These are phyloP conservation scores for Didymella sp. DNA, from an alignment of 2,329 filamentous ascomycete species.

Conservation along the genomic window DNA sequence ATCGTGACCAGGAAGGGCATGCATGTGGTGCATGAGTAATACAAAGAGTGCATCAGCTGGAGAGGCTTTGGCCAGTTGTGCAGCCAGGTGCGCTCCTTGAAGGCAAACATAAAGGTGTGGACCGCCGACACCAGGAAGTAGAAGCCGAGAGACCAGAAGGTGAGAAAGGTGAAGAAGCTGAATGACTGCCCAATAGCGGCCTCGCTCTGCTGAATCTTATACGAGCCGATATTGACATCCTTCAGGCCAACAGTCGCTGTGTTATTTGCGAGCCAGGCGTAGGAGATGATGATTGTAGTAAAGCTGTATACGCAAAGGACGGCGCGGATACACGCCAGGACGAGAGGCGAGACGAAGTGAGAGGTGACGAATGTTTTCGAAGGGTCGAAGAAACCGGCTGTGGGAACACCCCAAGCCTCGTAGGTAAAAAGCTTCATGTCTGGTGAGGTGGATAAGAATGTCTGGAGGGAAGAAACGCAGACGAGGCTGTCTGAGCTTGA, in stretches of 20 bases:
- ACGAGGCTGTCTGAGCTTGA: not conserved
- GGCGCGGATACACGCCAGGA: conserved; percentile 65
- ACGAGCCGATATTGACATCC: conserved; percentile 44
- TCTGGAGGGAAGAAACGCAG: not conserved
- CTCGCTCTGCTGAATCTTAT: conserved; percentile 67
- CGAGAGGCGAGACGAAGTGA: conserved; percentile 72
- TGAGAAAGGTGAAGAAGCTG: conserved; percentile 80
- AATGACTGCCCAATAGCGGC: conserved; percentile 66
- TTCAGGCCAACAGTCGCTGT: conserved; percentile 30
- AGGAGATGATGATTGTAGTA: conserved; percentile 69
- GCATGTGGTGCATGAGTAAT: conserved; percentile 48
- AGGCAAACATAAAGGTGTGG: conserved; percentile 70
- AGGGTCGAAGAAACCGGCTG: conserved; percentile 48
- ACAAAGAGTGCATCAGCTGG: conserved; percentile 44
- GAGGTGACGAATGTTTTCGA: conserved; percentile 75
- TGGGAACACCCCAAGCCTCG: conserved; percentile 30
- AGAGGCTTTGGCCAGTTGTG: conserved; percentile 44
- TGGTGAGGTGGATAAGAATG: not conserved
- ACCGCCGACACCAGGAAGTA: conserved; percentile 72
- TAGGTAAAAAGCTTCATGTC: conserved; percentile 29
- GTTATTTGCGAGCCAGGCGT: conserved; percentile 60
- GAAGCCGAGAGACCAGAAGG: conserved; percentile 80
- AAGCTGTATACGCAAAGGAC: conserved; percentile 68
- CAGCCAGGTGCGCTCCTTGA: conserved; percentile 39
- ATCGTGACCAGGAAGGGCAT: conserved; percentile 52